Evolutionary conservation across 768 basidiomycete species (phyloP).

Genomic region (Macrolepiota dolichaula): DNA sequence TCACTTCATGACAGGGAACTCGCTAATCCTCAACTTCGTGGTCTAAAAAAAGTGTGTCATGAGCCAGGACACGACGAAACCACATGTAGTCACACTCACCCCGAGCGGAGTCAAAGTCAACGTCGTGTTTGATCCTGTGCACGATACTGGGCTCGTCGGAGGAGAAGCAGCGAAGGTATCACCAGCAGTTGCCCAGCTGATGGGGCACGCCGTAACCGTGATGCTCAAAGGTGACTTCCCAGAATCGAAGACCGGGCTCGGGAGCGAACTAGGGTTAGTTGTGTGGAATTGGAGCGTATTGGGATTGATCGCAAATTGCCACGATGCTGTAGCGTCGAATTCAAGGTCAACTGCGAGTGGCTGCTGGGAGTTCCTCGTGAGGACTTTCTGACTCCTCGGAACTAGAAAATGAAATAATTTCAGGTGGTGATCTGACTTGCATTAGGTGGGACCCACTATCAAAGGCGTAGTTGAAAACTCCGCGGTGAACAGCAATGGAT

Average conservation of each 20-base stretch:
- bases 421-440: not conserved
- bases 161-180: slow-evolving; percentile 48
- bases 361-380: slow-evolving; percentile 39
- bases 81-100: slow-evolving; percentile 27
- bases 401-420: slow-evolving; percentile 19
- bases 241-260: slow-evolving; percentile 46
- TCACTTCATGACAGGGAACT: slow-evolving; percentile 31
- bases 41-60: slow-evolving; percentile 20
- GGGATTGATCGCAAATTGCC: slow-evolving; percentile 57
- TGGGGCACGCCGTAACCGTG: slow-evolving; percentile 45
- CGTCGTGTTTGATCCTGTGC: slow-evolving; percentile 36
- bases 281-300: slow-evolving; percentile 35
- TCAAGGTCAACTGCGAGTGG: slow-evolving; percentile 46
- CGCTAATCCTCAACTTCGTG: slow-evolving; percentile 37
- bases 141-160: slow-evolving; percentile 35
- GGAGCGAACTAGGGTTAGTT: slow-evolving; percentile 31
- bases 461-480: slow-evolving; percentile 52
- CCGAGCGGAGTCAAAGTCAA: slow-evolving; percentile 47
- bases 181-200: slow-evolving; percentile 44
- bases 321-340: slow-evolving; percentile 42
- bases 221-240: slow-evolving; percentile 46
- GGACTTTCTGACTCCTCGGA: slow-evolving; percentile 32
- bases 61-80: not conserved
- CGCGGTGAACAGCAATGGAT: slow-evolving; percentile 51
- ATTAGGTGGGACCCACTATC: slow-evolving; percentile 34